These are phyloP conservation scores for Tephrocybe sp. DNA, from an alignment of 768 basidiomycete species.

Conservation along the genomic window DNA sequence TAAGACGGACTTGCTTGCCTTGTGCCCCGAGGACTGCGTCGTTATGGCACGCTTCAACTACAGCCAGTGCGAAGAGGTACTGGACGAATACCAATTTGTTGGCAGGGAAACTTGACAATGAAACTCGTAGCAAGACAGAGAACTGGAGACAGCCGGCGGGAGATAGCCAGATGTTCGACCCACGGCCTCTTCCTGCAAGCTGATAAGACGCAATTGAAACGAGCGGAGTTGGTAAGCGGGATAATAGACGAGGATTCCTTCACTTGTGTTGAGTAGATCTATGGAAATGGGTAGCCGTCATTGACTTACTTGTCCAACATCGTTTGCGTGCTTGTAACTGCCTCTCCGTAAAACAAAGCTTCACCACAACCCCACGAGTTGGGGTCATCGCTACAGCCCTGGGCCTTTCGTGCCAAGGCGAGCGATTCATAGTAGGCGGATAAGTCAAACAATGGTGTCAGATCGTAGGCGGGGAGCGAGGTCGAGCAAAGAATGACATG, in stretches of 20 bases:
- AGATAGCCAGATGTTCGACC: constrained; percentile 89
- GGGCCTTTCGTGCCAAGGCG: constrained; percentile 27
- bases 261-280: constrained; percentile 2
- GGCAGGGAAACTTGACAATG: constrained; percentile 48
- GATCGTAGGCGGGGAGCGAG: constrained; percentile 45
- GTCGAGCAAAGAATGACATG: constrained; percentile 52
- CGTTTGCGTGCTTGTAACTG: constrained; percentile 92
- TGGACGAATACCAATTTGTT: constrained; percentile 87
- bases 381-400: constrained; percentile 19
- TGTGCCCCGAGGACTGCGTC: constrained; percentile 47
- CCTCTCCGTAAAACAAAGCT: constrained; percentile 79
- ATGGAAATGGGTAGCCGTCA: neutral
- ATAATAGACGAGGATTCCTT: constrained; percentile 77
- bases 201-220: constrained; percentile 87
- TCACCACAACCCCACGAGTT: constrained; percentile 66
- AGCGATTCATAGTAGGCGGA: constrained; percentile 57
- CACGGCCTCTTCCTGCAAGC: constrained; percentile 84
- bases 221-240: constrained; percentile 67
- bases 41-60: constrained; percentile 80
- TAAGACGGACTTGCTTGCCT: constrained; percentile 67
- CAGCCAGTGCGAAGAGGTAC: constrained; percentile 86
- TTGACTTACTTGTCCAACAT: constrained; percentile 86
- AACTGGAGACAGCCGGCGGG: constrained; percentile 87
- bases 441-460: constrained; percentile 77
- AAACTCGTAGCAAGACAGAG: constrained; percentile 67